Conservation (phyloP, 73 alveolate genomes). For the Symbiodinium pilosum region DNA sequence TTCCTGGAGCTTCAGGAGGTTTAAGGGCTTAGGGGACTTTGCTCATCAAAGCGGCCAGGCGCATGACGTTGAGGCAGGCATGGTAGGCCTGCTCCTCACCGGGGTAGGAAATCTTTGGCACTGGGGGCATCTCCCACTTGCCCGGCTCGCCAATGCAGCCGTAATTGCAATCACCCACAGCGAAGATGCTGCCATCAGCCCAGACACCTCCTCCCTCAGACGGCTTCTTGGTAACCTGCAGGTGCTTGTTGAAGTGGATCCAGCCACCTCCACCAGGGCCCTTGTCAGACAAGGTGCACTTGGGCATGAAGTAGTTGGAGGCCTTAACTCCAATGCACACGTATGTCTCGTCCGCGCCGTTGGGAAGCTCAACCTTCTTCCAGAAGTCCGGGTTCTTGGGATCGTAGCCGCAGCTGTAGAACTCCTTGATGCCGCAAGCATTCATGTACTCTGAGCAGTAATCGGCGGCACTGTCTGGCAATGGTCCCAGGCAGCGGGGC, state of each 20-base stretch:
- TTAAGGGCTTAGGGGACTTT: too few species aligned
- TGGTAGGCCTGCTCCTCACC: constrained; percentile 94
- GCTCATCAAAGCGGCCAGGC: not conserved
- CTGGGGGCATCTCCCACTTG: constrained; percentile 84
- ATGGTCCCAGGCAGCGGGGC: constrained; percentile 89
- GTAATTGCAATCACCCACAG: constrained; percentile 91
- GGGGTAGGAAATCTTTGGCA: constrained; percentile 91
- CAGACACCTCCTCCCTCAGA: constrained; percentile 81
- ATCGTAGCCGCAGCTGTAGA: constrained; percentile 80
- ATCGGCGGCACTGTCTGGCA: constrained; percentile 88
- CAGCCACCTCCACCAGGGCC: constrained; percentile 95
- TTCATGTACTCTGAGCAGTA: constrained; percentile 93
- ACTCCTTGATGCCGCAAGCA: constrained; percentile 92
- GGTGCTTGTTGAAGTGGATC: constrained; percentile 87
- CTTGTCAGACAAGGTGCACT: constrained; percentile 66
- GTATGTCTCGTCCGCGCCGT: constrained; percentile 73
- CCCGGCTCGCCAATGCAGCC: constrained; percentile 94
- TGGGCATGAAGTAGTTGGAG: constrained; percentile 92
- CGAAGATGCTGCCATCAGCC: constrained; percentile 85
- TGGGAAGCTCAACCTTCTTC: constrained; percentile 89
- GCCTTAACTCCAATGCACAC: constrained; percentile 93
- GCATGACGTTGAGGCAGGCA: constrained; percentile 81
- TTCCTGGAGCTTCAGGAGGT: too few species aligned
- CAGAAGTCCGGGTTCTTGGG: constrained; percentile 91
- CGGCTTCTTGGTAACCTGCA: constrained; percentile 93